Conservation (phyloP, 768 basidiomycete genomes). For the Hebeloma cylindrosporum region DNA sequence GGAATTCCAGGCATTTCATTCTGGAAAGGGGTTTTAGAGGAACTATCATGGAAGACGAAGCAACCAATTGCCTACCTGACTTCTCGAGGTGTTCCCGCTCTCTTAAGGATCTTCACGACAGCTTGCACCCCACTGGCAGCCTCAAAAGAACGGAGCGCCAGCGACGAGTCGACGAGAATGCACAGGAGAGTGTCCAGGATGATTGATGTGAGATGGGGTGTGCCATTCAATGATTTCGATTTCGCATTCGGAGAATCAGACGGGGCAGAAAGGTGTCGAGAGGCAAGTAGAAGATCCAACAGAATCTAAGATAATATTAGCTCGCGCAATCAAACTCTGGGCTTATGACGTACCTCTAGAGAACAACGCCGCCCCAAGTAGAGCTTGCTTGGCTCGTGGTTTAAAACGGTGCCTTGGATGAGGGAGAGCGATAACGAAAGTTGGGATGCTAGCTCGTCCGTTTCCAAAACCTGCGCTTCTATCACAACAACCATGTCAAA, state of each 20-base stretch:
- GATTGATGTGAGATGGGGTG: conserved; percentile 61
- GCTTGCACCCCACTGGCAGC: conserved; percentile 72
- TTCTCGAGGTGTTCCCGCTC: conserved; percentile 82
- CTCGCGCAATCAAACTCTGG: background rate
- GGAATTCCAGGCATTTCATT: conserved; percentile 94
- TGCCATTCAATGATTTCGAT: conserved; percentile 15
- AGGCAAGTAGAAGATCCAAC: conserved; percentile 66
- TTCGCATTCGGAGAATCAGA: conserved; percentile 27
- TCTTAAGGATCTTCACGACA: conserved; percentile 85
- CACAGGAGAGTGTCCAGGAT: conserved; percentile 85
- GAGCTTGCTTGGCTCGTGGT: conserved; percentile 64
- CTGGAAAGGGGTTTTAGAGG: conserved; percentile 37
- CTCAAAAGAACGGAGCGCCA: conserved; percentile 78
- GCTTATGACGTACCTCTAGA: conserved; percentile 54
- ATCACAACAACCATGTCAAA: background rate
- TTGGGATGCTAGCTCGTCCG: conserved; percentile 47
- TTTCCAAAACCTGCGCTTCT: conserved; percentile 47
- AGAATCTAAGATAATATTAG: conserved; percentile 50
- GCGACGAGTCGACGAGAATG: conserved; percentile 82
- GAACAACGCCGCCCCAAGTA: conserved; percentile 68
- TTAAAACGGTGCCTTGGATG: conserved; percentile 74
- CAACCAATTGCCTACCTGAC: conserved; percentile 60
- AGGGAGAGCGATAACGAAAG: conserved; percentile 62
- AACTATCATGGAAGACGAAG: too few relatives aligned
- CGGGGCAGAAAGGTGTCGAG: conserved; percentile 55